These are phyloP conservation scores for Phytophthora macrochlamydospora DNA, from an alignment of 352 stramenopile genomes.

Conservation along the genomic window DNA sequence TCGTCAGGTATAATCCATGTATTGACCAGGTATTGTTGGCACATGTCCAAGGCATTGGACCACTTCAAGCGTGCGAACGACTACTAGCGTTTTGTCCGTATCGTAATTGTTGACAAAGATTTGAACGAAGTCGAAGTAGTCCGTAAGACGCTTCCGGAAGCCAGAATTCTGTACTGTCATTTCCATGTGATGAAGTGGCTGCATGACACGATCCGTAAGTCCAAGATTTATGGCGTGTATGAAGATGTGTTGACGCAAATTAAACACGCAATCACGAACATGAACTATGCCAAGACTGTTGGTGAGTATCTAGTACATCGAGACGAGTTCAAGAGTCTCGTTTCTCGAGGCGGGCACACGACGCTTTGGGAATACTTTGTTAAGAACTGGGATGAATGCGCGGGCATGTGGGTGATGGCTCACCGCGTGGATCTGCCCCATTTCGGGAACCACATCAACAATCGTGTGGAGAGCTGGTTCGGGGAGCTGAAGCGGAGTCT, in stretches of 20 bases:
- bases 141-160: conserved; percentile 2
- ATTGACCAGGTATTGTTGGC: conserved; percentile 7
- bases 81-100: conserved; percentile 11
- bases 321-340: conserved; percentile 14
- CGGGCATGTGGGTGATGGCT: conserved; percentile 16
- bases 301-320: background rate
- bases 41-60: conserved; percentile 7
- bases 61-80: conserved; percentile 18
- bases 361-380: conserved; percentile 9
- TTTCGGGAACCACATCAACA: conserved; percentile 18
- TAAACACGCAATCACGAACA: conserved; percentile 14
- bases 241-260: conserved; percentile 6
- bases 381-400: conserved; percentile 11
- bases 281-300: conserved; percentile 4
- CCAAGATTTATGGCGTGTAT: conserved; percentile 3
- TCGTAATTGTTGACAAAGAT: conserved; percentile 16
- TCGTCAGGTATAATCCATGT: conserved; percentile 1
- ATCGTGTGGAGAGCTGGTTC: conserved; percentile 16
- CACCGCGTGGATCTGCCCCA: conserved; percentile 9
- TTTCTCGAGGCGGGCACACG: background rate
- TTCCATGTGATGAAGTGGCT: conserved; percentile 21
- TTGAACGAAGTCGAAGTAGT: conserved; percentile 8
- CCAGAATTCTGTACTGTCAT: conserved; percentile 2
- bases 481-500: conserved; percentile 10
- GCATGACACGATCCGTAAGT: conserved; percentile 8